Base-by-base conservation (phyloP, 2,329 filamentous ascomycete genomes). In the Ceratocystis colombiana region DNA sequence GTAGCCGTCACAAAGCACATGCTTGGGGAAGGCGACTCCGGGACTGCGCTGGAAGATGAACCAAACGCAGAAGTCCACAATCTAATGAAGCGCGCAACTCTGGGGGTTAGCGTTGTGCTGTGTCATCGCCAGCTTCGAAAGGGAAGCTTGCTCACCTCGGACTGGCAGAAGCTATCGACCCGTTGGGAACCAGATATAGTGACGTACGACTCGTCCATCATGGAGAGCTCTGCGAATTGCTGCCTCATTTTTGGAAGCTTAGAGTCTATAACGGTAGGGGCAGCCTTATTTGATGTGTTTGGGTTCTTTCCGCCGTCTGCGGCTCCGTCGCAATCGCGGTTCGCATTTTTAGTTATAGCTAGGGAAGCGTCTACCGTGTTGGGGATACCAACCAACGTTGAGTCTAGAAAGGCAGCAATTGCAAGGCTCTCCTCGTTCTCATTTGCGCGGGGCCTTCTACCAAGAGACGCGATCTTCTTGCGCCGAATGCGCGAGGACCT, bases 1-100 rank as follows among this genome's bases (percentile, higher is more conserved):
- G 71, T 87, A 96, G 28, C 93, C 93, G 78, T 96, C 87, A 70
- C 90, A 92, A 3, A 99, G 81, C 4, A 96, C 72, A 75, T 96
- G 89, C 63, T 83, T 82, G 1, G 88, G 86, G 33, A 53, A 59
- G 46, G 22, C 57, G 61, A 66, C 37, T 74, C 28, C 71, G 73
- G 41, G 79, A 70, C 82, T 80, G 12, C 55, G 55, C 28, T 82
- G 83, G 74, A 96, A 96, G 1, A 96, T 78, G 8, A 83, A 79
- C 84, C 88, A 91, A 53, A 96, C 84, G 33, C 83, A 82, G 74
- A 89, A 90, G 72, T 92, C 87, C 55, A 93, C 80, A 70, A 93
- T 82, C 88, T 91, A 70, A 46, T 17, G 10, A 25, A 44, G 25
- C 7, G 2, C 12, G 22, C 22, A 28, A 8, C 22, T 41, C 48